phyloP scores from a whole-genome alignment of 257 asterid species.

The Scutellaria barbata region DNA sequence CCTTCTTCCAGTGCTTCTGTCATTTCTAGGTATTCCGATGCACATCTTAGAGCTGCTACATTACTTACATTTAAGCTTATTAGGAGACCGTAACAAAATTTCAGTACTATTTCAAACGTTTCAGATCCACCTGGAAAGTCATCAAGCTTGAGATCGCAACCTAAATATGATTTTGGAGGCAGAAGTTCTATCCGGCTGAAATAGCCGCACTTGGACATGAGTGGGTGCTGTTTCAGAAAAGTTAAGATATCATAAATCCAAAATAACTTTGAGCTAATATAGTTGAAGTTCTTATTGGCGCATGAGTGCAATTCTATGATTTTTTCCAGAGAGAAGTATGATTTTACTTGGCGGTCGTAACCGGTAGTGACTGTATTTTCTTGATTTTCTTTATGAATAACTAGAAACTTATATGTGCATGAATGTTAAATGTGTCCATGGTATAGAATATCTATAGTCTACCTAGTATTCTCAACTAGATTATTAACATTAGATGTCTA shows the following conservation, averaged over 20 bases:
- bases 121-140: constrained; percentile 84
- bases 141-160: constrained; percentile 58
- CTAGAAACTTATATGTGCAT: neutral
- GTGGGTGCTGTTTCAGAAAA: constrained; percentile 64
- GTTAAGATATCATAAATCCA: constrained; percentile 6
- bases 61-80: constrained; percentile 57
- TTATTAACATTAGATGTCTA: neutral
- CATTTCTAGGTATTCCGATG: constrained; percentile 82
- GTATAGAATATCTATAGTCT: neutral
- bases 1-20: constrained; percentile 83
- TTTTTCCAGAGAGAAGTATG: neutral
- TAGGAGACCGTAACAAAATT: constrained; percentile 70
- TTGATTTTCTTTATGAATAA: neutral
- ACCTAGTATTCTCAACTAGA: neutral
- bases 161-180: constrained; percentile 40
- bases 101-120: constrained; percentile 60
- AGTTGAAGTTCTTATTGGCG: neutral
- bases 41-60: constrained; percentile 77
- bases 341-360: neutral
- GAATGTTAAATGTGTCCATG: neutral
- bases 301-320: neutral
- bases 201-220: constrained; percentile 66
- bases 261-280: neutral
- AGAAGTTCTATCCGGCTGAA: constrained; percentile 54
- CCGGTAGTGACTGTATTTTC: neutral